These are phyloP conservation scores for Bullera alba DNA, from an alignment of 768 basidiomycete species.

Conservation along the genomic window DNA sequence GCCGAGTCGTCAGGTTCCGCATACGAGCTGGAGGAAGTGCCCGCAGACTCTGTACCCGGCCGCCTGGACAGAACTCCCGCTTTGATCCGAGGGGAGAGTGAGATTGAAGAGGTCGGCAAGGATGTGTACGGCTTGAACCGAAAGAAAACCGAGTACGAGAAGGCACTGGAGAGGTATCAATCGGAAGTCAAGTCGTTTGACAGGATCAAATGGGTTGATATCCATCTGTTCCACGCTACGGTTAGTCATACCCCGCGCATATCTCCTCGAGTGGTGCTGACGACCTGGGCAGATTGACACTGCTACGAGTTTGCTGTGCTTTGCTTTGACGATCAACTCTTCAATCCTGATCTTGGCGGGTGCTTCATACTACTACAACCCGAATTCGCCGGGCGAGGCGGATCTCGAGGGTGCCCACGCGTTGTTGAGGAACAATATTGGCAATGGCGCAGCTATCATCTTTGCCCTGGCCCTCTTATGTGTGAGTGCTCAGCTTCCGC, in stretches of 20 bases:
- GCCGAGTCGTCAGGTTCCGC: not conserved
- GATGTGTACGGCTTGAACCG: too few relatives aligned
- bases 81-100: not conserved
- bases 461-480: constrained; percentile 82
- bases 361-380: constrained; percentile 67
- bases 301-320: constrained; percentile 59
- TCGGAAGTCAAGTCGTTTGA: constrained; percentile 38
- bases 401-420: constrained; percentile 78
- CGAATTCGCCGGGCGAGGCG: constrained; percentile 51
- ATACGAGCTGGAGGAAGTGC: not conserved
- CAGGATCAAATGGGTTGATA: constrained; percentile 40
- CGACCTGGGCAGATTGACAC: constrained; percentile 52
- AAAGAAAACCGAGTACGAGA: constrained; percentile 8
- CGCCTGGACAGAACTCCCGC: not conserved
- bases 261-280: not conserved
- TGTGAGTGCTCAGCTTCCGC: constrained; percentile 16
- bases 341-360: constrained; percentile 70
- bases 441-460: constrained; percentile 71
- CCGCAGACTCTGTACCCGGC: not conserved
- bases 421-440: constrained; percentile 62
- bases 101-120: not conserved
- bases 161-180: constrained; percentile 28
- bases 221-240: constrained; percentile 44
- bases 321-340: constrained; percentile 83
- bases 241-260: constrained; percentile 16